phyloP scores from a whole-genome alignment of 2,329 filamentous ascomycete genomes.

The Stenocarpella maydis region DNA sequence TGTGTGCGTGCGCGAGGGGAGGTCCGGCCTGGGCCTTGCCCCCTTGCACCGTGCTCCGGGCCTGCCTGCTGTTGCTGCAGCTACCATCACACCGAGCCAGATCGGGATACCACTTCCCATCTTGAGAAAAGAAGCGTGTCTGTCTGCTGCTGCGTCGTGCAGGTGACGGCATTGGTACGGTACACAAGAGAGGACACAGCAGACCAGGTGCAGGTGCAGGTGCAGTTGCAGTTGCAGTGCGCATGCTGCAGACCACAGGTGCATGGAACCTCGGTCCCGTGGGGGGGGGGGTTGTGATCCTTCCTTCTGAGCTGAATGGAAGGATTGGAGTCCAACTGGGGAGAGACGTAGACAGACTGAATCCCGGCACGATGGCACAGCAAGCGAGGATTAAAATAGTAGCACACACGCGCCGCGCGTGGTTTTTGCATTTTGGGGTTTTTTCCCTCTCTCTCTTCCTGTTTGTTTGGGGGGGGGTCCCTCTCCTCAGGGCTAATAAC shows the following conservation, averaged over 20 bases:
- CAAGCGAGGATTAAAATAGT: slow-evolving; percentile 33
- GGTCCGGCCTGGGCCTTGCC: too few species aligned
- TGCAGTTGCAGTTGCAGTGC: neutral
- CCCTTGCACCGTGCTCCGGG: too few species aligned
- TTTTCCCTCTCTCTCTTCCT: too few species aligned
- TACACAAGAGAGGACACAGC: neutral
- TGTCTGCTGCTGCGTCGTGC: neutral
- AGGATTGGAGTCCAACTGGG: too few species aligned
- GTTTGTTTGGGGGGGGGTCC: too few species aligned
- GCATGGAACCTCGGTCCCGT: slow-evolving; percentile 9
- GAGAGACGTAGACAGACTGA: too few species aligned
- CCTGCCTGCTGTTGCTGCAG: too few species aligned
- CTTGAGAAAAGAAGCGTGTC: neutral
- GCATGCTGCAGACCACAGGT: neutral
- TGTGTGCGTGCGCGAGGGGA: neutral
- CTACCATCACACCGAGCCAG: slow-evolving; percentile 23
- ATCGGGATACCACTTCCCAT: slow-evolving; percentile 19
- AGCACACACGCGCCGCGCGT: neutral
- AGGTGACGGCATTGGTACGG: neutral
- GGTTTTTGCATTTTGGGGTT: too few species aligned
- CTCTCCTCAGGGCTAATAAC: too few species aligned
- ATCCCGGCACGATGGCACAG: slow-evolving; percentile 18
- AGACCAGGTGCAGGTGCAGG: neutral
- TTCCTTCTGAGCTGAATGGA: neutral
- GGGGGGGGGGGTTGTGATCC: neutral